Base-by-base conservation (phyloP, 2,329 filamentous ascomycete species). In the Thelonectria discophora region DNA sequence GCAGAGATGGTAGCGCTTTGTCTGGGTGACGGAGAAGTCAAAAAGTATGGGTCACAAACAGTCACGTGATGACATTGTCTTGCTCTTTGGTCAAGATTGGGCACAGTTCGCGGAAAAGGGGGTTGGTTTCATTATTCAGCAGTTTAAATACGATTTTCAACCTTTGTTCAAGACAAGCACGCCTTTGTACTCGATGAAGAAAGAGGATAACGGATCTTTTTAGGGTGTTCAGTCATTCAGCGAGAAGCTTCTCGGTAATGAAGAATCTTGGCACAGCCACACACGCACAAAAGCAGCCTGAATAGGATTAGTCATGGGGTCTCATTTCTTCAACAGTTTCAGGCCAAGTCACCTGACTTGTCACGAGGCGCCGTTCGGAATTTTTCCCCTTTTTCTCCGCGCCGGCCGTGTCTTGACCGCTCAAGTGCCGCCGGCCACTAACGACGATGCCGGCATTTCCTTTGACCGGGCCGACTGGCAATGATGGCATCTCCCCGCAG, bases 11-110 rank as follows among this genome's bases (percentile, higher is more conserved):
- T 65, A 71, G 72, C 73, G 62, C 57, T 68, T 62, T 72, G 70
- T 60, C 65, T 62, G 64, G 34, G 66, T 64, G 63, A 72, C 60
- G 60, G 57, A 71, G 66, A 65, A 65, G 68, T 66, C 57, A 59
- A 64, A 65, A 70, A 71, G 70, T 70, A 72, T 74, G 70, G 73
- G 70, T 71, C 69, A 45, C 21, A 8, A 2, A 11, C 10, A 0
- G 45, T 75, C 73, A 75, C 73, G 73, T 75, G 73, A 74, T 17
- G n/a, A 39, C 43, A 42, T 21, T 53, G 48, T 60, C 59, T 69
- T 63, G 65, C 49, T 58, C 10, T 24, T 37, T 30, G 37, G 24
- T 55, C 55, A 58, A 67, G 49, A 61, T 52, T 56, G 9, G 27
- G 27, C 27, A 10, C 27, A 30, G 27, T 30, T 30, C 4, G 27